These are phyloP conservation scores for Leccinellum albellum DNA, from an alignment of 768 basidiomycete genomes.

Conservation along the genomic window DNA sequence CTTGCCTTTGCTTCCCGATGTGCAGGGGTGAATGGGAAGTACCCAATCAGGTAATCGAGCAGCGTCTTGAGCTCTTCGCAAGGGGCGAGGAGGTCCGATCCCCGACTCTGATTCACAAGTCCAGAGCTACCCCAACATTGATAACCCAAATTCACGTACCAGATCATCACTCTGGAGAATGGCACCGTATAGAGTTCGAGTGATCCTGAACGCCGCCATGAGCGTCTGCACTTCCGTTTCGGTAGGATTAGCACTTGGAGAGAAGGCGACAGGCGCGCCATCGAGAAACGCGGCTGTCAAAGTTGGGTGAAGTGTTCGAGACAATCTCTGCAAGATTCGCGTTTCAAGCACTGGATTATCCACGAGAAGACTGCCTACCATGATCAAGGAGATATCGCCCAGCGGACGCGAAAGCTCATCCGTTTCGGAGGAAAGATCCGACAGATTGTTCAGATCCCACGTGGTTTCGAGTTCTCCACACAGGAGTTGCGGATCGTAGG, in stretches of 20 bases:
- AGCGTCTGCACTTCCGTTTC: conserved; percentile 62
- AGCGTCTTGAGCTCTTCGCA: conserved; percentile 53
- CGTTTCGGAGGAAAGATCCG: conserved; percentile 16
- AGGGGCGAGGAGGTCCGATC: conserved; percentile 20
- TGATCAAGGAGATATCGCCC: conserved; percentile 22
- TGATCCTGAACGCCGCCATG: conserved; percentile 53
- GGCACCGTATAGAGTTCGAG: conserved; percentile 55
- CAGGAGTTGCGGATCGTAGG: conserved; percentile 19
- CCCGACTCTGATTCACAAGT: conserved; percentile 25
- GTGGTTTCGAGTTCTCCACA: conserved; percentile 10
- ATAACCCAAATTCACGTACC: conserved; percentile 20
- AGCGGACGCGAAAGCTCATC: conserved; percentile 12
- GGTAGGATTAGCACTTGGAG: conserved; percentile 54
- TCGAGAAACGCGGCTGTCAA: conserved; percentile 85
- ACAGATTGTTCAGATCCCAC: conserved; percentile 37
- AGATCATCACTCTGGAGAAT: conserved; percentile 45
- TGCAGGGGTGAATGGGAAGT: conserved; percentile 73
- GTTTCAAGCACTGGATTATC: conserved; percentile 12
- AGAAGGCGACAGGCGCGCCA: conserved; percentile 77
- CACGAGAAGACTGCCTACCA: conserved; percentile 20
- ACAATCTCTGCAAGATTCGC: conserved; percentile 50
- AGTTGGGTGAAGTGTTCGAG: conserved; percentile 71
- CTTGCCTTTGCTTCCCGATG: conserved; percentile 56
- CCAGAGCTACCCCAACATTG: conserved; percentile 1
- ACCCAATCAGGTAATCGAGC: conserved; percentile 70